Percentiles rank a stretch among this genome's conserved stretches.
phyloP scores from a whole-genome alignment of 208 protist genomes.

The Naegleria lovaniensis region DNA sequence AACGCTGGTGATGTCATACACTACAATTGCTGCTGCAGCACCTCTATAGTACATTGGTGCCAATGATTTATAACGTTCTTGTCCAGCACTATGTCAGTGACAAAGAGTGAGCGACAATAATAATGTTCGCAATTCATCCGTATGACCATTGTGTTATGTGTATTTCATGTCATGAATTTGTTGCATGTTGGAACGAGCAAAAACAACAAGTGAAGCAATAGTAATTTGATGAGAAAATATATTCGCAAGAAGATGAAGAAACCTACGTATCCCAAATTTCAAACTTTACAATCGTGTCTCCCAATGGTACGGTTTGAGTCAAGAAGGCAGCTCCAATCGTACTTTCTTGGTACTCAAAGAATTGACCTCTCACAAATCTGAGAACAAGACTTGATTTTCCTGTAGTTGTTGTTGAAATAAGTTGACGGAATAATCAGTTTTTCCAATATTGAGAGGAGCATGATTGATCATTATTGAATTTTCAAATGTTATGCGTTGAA shows the following conservation, averaged over 20 bases:
- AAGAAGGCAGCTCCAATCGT: conserved; percentile 85
- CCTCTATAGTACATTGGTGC: conserved; percentile 85
- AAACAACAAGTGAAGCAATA: background rate
- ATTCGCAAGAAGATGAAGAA: no score
- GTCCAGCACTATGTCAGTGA: conserved; percentile 40
- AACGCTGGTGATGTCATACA: conserved; percentile 12
- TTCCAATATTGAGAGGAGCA: no score
- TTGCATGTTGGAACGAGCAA: background rate
- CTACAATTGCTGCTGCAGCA: conserved; percentile 53
- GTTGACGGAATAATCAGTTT: no score
- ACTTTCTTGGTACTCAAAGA: conserved; percentile 82
- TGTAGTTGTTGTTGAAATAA: conserved; percentile 42
- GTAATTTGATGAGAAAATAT: background rate
- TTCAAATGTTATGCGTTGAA: no score
- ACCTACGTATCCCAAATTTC: conserved; percentile 78
- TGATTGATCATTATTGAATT: no score
- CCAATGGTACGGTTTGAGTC: conserved; percentile 73
- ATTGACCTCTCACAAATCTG: conserved; percentile 80
- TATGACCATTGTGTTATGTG: conserved; percentile 20
- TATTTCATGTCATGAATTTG: background rate
- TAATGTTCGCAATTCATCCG: background rate
- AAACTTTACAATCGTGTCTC: conserved; percentile 70
- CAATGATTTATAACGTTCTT: conserved; percentile 74
- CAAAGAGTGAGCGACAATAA: background rate
- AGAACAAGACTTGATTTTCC: conserved; percentile 71